These are phyloP conservation scores for Rhizopogon vinicolor DNA, from an alignment of 768 basidiomycete genomes.

Conservation along the genomic window DNA sequence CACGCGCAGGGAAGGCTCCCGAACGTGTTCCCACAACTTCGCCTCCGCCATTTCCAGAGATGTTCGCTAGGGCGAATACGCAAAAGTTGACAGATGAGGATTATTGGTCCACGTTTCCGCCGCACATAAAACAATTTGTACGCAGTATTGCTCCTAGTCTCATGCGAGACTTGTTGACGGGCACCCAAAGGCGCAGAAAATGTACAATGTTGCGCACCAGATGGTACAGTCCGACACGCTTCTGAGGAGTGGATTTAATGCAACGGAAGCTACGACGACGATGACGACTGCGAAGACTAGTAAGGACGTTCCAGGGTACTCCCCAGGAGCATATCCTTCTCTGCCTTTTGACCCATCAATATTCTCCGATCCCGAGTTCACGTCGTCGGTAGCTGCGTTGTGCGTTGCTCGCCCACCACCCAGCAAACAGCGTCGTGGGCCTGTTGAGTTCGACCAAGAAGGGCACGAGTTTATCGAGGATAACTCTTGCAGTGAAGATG, in stretches of 20 bases:
- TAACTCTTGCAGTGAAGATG: slow-evolving; percentile 45
- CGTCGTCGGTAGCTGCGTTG: slow-evolving; percentile 38
- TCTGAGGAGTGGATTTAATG: slow-evolving; percentile 31
- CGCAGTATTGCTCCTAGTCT: slow-evolving; percentile 29
- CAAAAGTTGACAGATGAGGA: slow-evolving; percentile 45
- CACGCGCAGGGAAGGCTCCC: slow-evolving; percentile 22
- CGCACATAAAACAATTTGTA: slow-evolving; percentile 67
- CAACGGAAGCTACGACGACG: slow-evolving; percentile 27
- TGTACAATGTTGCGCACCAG: slow-evolving; percentile 68
- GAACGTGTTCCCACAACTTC: slow-evolving; percentile 12
- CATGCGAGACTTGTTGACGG: slow-evolving; percentile 26
- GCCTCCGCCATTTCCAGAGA: slow-evolving; percentile 11
- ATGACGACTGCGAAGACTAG: slow-evolving; percentile 6
- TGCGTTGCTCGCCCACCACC: slow-evolving; percentile 23
- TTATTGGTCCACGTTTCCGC: slow-evolving; percentile 67
- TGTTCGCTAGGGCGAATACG: slow-evolving; percentile 16
- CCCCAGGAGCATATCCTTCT: slow-evolving; percentile 36
- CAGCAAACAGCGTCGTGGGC: slow-evolving; percentile 28
- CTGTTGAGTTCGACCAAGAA: slow-evolving; percentile 30
- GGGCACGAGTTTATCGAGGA: slow-evolving; percentile 35
- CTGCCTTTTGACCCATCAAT: slow-evolving; percentile 49
- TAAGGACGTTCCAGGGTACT: slow-evolving; percentile 31
- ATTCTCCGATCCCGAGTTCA: slow-evolving; percentile 51
- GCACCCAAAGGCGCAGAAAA: slow-evolving; percentile 47
- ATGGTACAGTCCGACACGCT: slow-evolving; percentile 45